Evolutionary conservation across 208 protist genomes (phyloP).

Genomic region (Trypanosoma melophagium): DNA sequence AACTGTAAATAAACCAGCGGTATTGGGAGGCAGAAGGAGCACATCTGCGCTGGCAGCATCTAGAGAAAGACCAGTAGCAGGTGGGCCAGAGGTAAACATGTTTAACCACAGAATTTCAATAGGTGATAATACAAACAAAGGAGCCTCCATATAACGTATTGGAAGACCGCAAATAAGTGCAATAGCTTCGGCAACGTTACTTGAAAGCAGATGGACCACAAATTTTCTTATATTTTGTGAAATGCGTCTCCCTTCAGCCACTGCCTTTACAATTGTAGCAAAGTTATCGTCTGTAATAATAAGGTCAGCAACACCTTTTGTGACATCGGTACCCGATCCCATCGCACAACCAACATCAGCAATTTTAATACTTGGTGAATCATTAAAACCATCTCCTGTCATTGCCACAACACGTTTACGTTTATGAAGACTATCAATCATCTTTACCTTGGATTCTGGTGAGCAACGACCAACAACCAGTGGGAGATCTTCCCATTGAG

Average conservation of each 20-base stretch:
- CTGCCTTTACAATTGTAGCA: slow-evolving; percentile 94
- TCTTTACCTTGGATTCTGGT: slow-evolving; percentile 89
- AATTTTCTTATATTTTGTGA: slow-evolving; percentile 90
- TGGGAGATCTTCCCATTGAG: slow-evolving; percentile 75
- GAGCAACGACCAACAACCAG: slow-evolving; percentile 88
- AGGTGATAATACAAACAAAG: slow-evolving; percentile 85
- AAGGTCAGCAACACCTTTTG: slow-evolving; percentile 92
- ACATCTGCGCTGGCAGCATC: slow-evolving; percentile 76
- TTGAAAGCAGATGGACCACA: slow-evolving; percentile 84
- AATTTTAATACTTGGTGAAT: slow-evolving; percentile 95
- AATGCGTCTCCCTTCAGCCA: slow-evolving; percentile 85
- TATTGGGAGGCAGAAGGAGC: slow-evolving; percentile 79
- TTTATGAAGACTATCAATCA: slow-evolving; percentile 88
- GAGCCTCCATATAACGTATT: slow-evolving; percentile 57
- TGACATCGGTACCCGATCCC: slow-evolving; percentile 97
- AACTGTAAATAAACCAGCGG: slow-evolving; percentile 71
- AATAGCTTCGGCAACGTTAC: slow-evolving; percentile 90
- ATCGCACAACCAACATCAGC: slow-evolving; percentile 96
- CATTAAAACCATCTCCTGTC: slow-evolving; percentile 97
- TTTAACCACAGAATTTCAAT: slow-evolving; percentile 94
- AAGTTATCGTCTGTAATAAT: slow-evolving; percentile 99
- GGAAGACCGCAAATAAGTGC: slow-evolving; percentile 84
- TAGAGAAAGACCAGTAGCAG: slow-evolving; percentile 77
- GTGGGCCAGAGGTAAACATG: slow-evolving; percentile 80
- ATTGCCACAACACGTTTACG: slow-evolving; percentile 79